Base-by-base conservation (phyloP, 1,284 basidiomycete species). In the Cystobasidium sp. region DNA sequence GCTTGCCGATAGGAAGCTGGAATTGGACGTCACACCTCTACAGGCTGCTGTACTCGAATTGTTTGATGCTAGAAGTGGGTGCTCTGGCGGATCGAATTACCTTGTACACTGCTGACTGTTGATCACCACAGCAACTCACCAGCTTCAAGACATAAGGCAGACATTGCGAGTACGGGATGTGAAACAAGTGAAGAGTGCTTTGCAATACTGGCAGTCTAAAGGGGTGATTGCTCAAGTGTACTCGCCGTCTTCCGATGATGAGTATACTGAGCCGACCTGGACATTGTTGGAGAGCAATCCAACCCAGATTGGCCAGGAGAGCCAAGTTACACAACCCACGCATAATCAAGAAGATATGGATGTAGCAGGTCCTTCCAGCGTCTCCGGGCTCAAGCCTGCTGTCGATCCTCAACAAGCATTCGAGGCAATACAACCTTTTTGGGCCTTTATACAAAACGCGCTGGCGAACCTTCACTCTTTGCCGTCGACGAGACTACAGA, bases 41-140 rank as follows among this genome's bases (percentile, higher is more conserved):
- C 93, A 97, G 81, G 95, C 94, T 7, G 90, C 92, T 0, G 88
- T 96, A 71, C 89, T 94, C 53, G 93, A 96, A 80, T 83, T 94
- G 5, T 97, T 97, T 81, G 90, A 89, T 0, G 84, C 87, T 69
- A 87, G 89, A 81, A 85, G 91, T 88, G 64, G 22, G 82, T 81
- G 76, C 74, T 55, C n/a, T 20, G 22, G 16, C 3, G 5, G 20
- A 47, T 22, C 3, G 10, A 1, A 7, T 37, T n/a, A 2, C 22
- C 49, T 65, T 51, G n/a, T 41, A 20, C 10, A 52, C 0, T n/a
- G 31, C 31, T 74, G 52, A 61, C 39, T 41, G 44, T 58, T 52
- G n/a, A 75, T 20, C 22, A 14, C 16, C 6, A 31, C 41, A 93
- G 92, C 87, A 76, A 83, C 84, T 0, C 92, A 90, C 90, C 85